Evolutionary conservation across 345 rosid species (phyloP).

Genomic region (Streptanthus diversifolius): DNA sequence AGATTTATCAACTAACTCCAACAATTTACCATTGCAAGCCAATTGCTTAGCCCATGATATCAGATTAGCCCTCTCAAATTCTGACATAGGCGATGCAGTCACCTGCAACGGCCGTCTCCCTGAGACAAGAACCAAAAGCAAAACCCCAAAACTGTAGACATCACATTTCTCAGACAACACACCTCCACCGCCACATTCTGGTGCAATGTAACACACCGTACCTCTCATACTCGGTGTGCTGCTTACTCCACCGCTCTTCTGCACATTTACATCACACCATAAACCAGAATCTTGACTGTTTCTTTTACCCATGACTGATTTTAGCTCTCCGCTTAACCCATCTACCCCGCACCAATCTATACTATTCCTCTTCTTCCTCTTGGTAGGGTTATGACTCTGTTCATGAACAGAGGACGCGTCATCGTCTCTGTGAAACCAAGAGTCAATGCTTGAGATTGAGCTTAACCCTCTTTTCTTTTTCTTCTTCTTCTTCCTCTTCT

Average conservation of each 20-base stretch:
- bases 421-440: conserved; percentile 65
- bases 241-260: conserved; percentile 72
- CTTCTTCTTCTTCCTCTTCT: conserved; percentile 49
- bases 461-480: conserved; percentile 45
- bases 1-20: conserved; percentile 64
- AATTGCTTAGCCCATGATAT: conserved; percentile 79
- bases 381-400: conserved; percentile 24
- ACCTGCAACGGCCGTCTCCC: conserved; percentile 78
- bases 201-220: conserved; percentile 76
- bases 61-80: conserved; percentile 77
- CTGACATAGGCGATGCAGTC: conserved; percentile 70
- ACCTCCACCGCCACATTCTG: conserved; percentile 76
- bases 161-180: conserved; percentile 66
- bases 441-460: conserved; percentile 47
- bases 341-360: conserved; percentile 75
- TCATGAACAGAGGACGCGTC: conserved; percentile 36
- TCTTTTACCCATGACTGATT: conserved; percentile 35
- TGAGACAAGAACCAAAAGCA: conserved; percentile 60
- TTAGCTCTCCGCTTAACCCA: conserved; percentile 63
- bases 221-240: conserved; percentile 91
- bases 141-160: conserved; percentile 72
- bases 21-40: conserved; percentile 57
- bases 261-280: conserved; percentile 58
- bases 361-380: conserved; percentile 56
- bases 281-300: conserved; percentile 52